Evolutionary conservation across 2,329 filamentous ascomycete genomes (phyloP).

Genomic region (Penicillium thymicola): DNA sequence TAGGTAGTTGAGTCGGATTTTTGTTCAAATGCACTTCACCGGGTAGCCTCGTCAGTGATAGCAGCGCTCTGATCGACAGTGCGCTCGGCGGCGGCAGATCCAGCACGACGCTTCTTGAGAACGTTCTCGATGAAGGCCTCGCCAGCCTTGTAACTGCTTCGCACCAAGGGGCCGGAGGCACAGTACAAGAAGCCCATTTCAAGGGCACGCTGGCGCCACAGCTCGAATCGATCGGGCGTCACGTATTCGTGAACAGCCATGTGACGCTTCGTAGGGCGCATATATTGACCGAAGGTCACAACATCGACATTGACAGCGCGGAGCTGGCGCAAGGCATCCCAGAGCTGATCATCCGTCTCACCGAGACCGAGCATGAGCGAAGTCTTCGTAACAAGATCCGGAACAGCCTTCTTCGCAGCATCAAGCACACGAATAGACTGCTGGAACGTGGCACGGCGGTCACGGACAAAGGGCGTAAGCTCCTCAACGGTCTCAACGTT

Average conservation of each 20-base stretch:
- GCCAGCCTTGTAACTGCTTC: slow-evolving; percentile 95
- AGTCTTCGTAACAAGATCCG: slow-evolving; percentile 92
- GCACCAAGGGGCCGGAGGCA: slow-evolving; percentile 85
- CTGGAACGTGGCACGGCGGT: slow-evolving; percentile 83
- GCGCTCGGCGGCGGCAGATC: slow-evolving; percentile 26
- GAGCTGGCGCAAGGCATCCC: slow-evolving; percentile 74
- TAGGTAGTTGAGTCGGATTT: not conserved
- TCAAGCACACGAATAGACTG: slow-evolving; percentile 78
- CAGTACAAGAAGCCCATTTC: slow-evolving; percentile 97
- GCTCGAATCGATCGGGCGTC: slow-evolving; percentile 84
- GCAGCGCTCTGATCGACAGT: slow-evolving; percentile 26
- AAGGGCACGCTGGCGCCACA: slow-evolving; percentile 84
- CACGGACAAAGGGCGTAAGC: slow-evolving; percentile 83
- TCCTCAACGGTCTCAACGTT: slow-evolving; percentile 95
- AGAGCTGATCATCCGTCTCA: slow-evolving; percentile 83
- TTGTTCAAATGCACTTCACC: slow-evolving; percentile 19
- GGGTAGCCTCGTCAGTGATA: slow-evolving; percentile 25
- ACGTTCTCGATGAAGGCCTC: slow-evolving; percentile 99
- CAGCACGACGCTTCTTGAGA: slow-evolving; percentile 67
- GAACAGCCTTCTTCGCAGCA: slow-evolving; percentile 73
- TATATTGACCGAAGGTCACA: slow-evolving; percentile 99
- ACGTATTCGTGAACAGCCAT: slow-evolving; percentile 97
- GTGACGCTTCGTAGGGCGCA: slow-evolving; percentile 96
- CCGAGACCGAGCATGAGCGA: slow-evolving; percentile 95
- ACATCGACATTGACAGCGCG: slow-evolving; percentile 81